Percentiles rank a stretch among this genome's conserved stretches.
phyloP scores from a whole-genome alignment of 2,329 filamentous ascomycete species.

The Talaromyces sp. region DNA sequence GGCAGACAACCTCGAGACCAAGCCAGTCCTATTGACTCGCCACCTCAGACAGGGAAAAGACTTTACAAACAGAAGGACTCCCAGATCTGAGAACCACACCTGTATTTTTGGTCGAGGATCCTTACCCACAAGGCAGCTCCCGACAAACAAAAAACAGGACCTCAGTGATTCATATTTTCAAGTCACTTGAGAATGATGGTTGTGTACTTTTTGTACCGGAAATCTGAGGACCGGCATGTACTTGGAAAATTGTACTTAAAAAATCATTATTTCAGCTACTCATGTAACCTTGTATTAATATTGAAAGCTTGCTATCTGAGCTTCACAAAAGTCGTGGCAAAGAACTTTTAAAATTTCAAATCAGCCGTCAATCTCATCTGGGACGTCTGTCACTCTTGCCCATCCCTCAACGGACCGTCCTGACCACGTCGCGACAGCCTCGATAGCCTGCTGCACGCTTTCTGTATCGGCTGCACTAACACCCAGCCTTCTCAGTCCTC shows the following conservation, averaged over 20 bases:
- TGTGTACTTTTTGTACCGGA: background rate
- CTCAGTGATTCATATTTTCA: background rate
- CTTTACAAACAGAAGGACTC: background rate
- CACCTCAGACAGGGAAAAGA: background rate
- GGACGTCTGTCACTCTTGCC: conserved; percentile 17
- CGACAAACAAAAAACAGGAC: background rate
- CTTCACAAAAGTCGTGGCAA: background rate
- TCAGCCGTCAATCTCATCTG: conserved; percentile 11
- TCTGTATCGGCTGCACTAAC: conserved; percentile 36
- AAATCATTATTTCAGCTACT: background rate
- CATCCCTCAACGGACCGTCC: conserved; percentile 16
- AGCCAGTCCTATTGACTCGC: background rate
- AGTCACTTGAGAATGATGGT: background rate
- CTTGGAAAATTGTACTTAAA: background rate
- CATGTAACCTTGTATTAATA: background rate
- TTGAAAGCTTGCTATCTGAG: background rate
- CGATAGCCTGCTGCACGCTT: conserved; percentile 20
- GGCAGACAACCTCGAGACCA: background rate
- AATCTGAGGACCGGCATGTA: background rate
- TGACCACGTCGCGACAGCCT: conserved; percentile 17
- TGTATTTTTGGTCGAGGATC: background rate
- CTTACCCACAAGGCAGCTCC: background rate
- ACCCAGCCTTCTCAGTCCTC: conserved; percentile 37
- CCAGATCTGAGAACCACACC: background rate
- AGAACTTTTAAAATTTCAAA: background rate